A percentile compares a stretch with the other conserved stretches of the same genome.
Conservation (phyloP, 306 rosid genomes). For the Prunus salicina region DNA sequence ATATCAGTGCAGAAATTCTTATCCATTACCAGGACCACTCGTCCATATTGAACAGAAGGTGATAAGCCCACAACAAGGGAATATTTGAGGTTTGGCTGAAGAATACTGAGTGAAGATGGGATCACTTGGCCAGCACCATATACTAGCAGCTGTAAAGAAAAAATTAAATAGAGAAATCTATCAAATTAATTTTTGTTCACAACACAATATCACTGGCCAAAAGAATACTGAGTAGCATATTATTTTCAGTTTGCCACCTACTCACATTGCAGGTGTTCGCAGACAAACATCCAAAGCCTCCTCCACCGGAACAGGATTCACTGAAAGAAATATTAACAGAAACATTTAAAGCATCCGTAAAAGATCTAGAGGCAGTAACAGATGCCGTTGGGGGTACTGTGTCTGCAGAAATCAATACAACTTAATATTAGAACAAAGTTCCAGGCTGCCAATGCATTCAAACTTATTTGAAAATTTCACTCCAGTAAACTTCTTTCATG, state of each 20-base stretch:
- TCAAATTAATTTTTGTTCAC: slow-evolving; percentile 19
- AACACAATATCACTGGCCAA: slow-evolving; percentile 1
- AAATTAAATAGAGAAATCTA: slow-evolving; percentile 4
- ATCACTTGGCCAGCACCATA: slow-evolving; percentile 87
- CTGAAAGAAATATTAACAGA: slow-evolving; percentile 77
- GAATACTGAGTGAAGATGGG: slow-evolving; percentile 65
- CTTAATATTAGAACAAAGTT: slow-evolving; percentile 5
- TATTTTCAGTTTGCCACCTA: slow-evolving; percentile 30
- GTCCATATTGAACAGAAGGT: slow-evolving; percentile 51
- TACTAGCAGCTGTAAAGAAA: slow-evolving; percentile 65
- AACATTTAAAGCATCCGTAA: slow-evolving; percentile 65
- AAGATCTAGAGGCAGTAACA: slow-evolving; percentile 51
- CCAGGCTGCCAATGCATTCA: not conserved
- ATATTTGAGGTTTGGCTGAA: slow-evolving; percentile 62
- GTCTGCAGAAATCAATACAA: slow-evolving; percentile 47
- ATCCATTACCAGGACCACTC: slow-evolving; percentile 80
- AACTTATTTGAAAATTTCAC: not conserved
- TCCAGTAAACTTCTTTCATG: no score
- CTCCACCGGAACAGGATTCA: slow-evolving; percentile 66
- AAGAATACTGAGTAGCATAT: not conserved
- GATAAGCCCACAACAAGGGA: slow-evolving; percentile 63
- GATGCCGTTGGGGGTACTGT: slow-evolving; percentile 81
- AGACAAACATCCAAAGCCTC: slow-evolving; percentile 68
- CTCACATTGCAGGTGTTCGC: slow-evolving; percentile 88
- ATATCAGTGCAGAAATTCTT: slow-evolving; percentile 71